Base-by-base conservation (phyloP, 192 early-diverging fungal species). In the Thoreauomyces humboldtii region DNA sequence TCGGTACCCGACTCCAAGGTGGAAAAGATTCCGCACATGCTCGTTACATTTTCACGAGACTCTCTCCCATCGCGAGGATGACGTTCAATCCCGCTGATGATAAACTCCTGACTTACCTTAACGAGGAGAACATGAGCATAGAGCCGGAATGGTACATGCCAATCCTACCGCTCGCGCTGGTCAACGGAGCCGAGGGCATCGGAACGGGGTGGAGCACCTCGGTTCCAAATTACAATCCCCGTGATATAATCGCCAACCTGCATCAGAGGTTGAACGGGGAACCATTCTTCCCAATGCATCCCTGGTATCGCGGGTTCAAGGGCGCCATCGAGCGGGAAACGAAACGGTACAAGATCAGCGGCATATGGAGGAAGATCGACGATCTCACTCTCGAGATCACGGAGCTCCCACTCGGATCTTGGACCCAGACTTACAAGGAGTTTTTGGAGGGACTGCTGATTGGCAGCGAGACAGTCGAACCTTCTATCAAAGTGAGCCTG, bases 1-100 rank as follows among this genome's bases (percentile, higher is more conserved):
- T 95, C 61, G 93, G 93, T 57, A 92, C 89, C 28, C 84, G 92
- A n/a, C 59, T 85, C 65, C 31, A 82, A 73, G 90, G 93, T 53
- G 92, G 91, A 35, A 92, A 94, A 73, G 90, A 91, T 60, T 86
- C 89, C 47, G 93, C 92, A n/a, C 88, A 87, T 70, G 83, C 93
- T 72, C 93, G 93, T 93, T 95, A 95, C 76, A 89, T 95, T 55
- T 89, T 87, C 60, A 92, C 91, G 0, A 75, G 68, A 24, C 64
- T 92, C 22, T 52, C 76, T 2, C 63, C 75, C 41, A 82, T 94
- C 7, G 72, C 92, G 0, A 81, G 91, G 41, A 65, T 77, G 4
- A 60, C 94, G 21, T 95, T 82, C 75, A 81, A 88, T 65, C 74
- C 81, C 35, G 72, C 86, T 51, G 92, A 94, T 71, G 89, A 94